These are phyloP conservation scores for Gossypium armourianum DNA, from an alignment of 441 rosid species.

Conservation along the genomic window DNA sequence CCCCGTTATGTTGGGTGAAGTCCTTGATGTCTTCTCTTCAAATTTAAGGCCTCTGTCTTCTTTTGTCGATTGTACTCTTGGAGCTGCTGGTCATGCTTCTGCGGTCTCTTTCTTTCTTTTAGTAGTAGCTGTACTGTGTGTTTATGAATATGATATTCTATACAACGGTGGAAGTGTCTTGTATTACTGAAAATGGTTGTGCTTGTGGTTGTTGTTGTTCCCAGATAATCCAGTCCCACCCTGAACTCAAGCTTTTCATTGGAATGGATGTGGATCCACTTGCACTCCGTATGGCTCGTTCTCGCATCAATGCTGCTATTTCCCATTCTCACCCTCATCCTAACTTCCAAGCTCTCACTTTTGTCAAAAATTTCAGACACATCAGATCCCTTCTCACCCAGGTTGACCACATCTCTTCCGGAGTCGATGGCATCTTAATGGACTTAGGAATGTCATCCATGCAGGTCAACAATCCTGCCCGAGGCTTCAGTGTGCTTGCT, in stretches of 20 bases:
- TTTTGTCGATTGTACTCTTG: slow-evolving; percentile 82
- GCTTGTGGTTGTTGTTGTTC: background rate
- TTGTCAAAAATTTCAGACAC: slow-evolving; percentile 49
- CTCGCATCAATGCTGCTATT: slow-evolving; percentile 32
- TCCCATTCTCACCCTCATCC: slow-evolving; percentile 28
- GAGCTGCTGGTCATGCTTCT: slow-evolving; percentile 85
- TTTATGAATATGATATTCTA: no score
- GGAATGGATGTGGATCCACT: slow-evolving; percentile 91
- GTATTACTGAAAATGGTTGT: background rate
- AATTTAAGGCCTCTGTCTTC: slow-evolving; percentile 29
- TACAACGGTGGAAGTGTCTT: background rate
- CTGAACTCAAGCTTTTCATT: slow-evolving; percentile 48
- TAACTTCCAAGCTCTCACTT: slow-evolving; percentile 33
- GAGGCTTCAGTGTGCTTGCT: slow-evolving; percentile 77
- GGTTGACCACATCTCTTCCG: slow-evolving; percentile 36
- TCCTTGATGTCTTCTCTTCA: slow-evolving; percentile 65
- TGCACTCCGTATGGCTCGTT: slow-evolving; percentile 51
- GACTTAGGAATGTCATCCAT: slow-evolving; percentile 95
- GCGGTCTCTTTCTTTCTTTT: slow-evolving; percentile 29
- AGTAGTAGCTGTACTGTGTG: background rate
- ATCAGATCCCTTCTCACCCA: slow-evolving; percentile 41
- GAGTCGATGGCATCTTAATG: slow-evolving; percentile 80
- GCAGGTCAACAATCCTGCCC: slow-evolving; percentile 71
- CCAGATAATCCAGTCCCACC: slow-evolving; percentile 63
- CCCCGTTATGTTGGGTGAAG: slow-evolving; percentile 80